Percentiles rank a stretch among this genome's conserved stretches.
phyloP scores from a whole-genome alignment of 345 rosid species.

The Ceriops zippeliana region DNA sequence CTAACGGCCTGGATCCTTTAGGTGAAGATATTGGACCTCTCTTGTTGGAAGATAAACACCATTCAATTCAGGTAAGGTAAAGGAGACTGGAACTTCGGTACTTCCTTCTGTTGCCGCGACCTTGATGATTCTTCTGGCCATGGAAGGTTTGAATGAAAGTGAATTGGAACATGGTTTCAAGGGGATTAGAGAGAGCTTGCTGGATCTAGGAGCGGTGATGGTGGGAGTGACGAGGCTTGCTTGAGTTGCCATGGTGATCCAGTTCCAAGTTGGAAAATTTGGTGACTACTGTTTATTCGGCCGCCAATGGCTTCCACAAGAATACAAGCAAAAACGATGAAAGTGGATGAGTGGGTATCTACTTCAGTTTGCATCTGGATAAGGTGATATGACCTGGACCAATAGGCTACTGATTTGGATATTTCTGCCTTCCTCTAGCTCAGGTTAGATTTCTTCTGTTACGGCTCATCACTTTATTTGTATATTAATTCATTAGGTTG shows the following conservation, averaged over 20 bases:
- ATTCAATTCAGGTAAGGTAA: slow-evolving; percentile 62
- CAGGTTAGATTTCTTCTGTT: not conserved
- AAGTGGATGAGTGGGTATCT: not conserved
- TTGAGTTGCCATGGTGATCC: slow-evolving; percentile 58
- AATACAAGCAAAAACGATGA: not conserved
- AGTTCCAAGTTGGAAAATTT: not conserved
- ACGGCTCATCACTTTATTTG: not conserved
- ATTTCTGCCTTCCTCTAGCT: not conserved
- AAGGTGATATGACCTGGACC: slow-evolving; percentile 4
- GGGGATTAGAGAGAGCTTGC: slow-evolving; percentile 33
- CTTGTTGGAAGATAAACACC: slow-evolving; percentile 5
- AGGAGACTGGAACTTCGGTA: slow-evolving; percentile 42
- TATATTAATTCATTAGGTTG: not conserved
- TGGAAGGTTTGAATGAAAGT: slow-evolving; percentile 28
- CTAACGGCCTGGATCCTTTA: slow-evolving; percentile 72
- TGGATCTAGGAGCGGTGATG: slow-evolving; percentile 41
- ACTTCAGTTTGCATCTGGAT: slow-evolving; percentile 5
- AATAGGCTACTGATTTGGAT: slow-evolving; percentile 4
- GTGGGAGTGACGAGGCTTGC: slow-evolving; percentile 52
- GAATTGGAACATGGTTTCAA: slow-evolving; percentile 38
- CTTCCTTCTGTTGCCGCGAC: slow-evolving; percentile 32
- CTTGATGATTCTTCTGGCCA: slow-evolving; percentile 34
- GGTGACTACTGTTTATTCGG: not conserved
- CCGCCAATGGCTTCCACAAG: not conserved
- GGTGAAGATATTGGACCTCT: slow-evolving; percentile 81